phyloP scores from a whole-genome alignment of 1,284 basidiomycete species.

The Trametes polyzona region DNA sequence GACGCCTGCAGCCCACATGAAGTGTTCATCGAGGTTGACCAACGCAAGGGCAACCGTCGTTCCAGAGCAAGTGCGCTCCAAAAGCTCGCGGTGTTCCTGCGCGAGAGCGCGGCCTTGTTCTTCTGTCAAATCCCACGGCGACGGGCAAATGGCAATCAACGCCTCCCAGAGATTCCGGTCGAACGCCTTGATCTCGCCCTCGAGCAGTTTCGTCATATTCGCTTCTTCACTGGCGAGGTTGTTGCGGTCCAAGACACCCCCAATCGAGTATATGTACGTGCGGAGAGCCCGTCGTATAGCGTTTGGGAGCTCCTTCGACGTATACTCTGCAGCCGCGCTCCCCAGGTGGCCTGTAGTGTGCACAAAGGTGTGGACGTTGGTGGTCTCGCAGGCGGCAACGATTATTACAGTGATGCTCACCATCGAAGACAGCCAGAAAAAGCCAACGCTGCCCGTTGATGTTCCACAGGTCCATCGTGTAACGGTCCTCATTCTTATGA shows the following conservation, averaged over 20 bases:
- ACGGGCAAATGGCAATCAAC: not conserved
- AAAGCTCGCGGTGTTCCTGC: not conserved
- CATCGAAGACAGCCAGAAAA: conserved; percentile 8
- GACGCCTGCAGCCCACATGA: conserved; percentile 6
- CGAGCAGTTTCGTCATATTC: not conserved
- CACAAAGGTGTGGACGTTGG: too few relatives aligned
- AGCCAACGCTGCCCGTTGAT: not conserved
- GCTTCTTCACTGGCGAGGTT: not conserved
- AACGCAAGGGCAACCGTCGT: conserved; percentile 4
- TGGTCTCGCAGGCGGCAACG: too few relatives aligned
- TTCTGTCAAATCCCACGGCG: not conserved
- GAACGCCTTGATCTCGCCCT: not conserved
- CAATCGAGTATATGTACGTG: not conserved
- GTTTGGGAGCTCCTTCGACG: not conserved
- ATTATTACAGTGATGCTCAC: not conserved
- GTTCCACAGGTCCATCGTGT: not conserved
- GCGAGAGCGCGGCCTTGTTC: not conserved
- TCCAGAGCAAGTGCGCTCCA: conserved; percentile 1
- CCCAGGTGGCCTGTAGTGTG: not conserved
- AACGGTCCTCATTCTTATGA: conserved; percentile 4
- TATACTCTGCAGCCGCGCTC: not conserved
- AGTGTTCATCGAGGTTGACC: not conserved
- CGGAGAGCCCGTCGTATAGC: not conserved
- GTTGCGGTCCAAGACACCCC: not conserved
- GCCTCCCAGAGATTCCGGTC: not conserved